Evolutionary conservation across 1,284 basidiomycete genomes (phyloP).

Genomic region (Sphagnurus paluster): DNA sequence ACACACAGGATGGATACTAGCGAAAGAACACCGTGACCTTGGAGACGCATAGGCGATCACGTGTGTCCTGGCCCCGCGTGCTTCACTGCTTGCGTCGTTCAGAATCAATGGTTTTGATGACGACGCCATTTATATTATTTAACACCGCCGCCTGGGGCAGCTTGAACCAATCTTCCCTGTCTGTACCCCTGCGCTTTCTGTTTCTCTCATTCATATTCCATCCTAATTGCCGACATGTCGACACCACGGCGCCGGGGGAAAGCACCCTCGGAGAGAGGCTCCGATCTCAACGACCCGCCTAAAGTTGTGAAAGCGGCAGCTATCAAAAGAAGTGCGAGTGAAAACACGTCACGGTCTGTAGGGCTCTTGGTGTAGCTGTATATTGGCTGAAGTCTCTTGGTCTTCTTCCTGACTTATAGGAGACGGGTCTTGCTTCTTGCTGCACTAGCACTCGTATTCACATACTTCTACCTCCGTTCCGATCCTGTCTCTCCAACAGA

Average conservation of each 20-base stretch:
- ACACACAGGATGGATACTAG: too few relatives aligned
- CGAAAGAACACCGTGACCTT: too few relatives aligned
- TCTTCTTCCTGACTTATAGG: background rate
- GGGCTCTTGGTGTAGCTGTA: background rate
- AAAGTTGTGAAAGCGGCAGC: conserved; percentile 3
- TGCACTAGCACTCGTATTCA: conserved; percentile 3
- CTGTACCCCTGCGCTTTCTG: too few relatives aligned
- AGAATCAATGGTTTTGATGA: too few relatives aligned
- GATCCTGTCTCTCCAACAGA: too few relatives aligned
- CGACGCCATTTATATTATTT: background rate
- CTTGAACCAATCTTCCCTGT: background rate
- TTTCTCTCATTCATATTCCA: background rate
- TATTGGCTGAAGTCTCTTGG: background rate
- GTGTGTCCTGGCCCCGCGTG: too few relatives aligned
- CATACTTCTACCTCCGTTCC: conserved; percentile 2
- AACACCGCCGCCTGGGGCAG: too few relatives aligned
- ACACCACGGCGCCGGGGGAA: conserved; percentile 11
- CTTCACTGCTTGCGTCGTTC: too few relatives aligned
- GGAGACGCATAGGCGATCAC: too few relatives aligned
- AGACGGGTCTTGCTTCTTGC: conserved; percentile 1
- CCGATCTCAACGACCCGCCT: conserved; percentile 10
- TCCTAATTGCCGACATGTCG: too few relatives aligned
- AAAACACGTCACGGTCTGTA: conserved; percentile 3
- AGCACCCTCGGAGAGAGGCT: conserved; percentile 11
- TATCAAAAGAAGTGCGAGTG: conserved; percentile 3